Evolutionary conservation across 257 asterid genomes (phyloP), one percentile per base, ranked within the genome.

Genomic region (Parsonsia alboflavescens): DNA sequence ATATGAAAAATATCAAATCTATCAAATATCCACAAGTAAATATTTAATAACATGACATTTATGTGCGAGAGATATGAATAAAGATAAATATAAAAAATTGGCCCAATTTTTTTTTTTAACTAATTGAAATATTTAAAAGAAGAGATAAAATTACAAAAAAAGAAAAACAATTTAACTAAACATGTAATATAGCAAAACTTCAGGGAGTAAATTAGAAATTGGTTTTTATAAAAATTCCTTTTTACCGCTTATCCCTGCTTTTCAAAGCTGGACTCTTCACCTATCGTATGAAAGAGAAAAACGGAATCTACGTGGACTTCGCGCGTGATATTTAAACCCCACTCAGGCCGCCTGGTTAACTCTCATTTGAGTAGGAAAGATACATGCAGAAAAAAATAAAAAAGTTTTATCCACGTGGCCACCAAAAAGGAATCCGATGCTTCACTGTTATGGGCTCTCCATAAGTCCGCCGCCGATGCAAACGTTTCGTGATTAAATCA

Each of bases 401-500:
- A 54, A 16, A 41, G 72, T 0, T 46, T 44, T 24, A 7, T 71
- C 68, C 52, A 71, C 80, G 76, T 70, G 76, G 79, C 73, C 53
- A 67, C 54, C 57, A 17, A 15, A 70, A 63, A 49, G 73, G 79
- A 41, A 79, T 79, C 82, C 82, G 62, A 79, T 79, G 79, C 33
- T 75, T 36, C 76, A 70, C 73, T 74, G 45, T 79, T 61, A 26
- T 33, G n/a, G 50, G 72, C 3, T 62, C 49, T 53, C 10, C 13
- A 0, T 26, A 15, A 6, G 2, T 8, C 70, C 30, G 48, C 68
- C 68, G 68, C 68, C 68, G 70, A 39, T 65, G 9, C 70, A 7
- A 8, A 9, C 21, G 6, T 36, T 2, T 63, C n/a, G 12, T 63
- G 48, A 63, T 63, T 9, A 16, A 33, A 63, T 63, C 50, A 17